Percentiles rank a stretch among this genome's conserved stretches.
These are phyloP conservation scores for Ettlia oleoabundans DNA, from an alignment of 139 green algal genomes.

Conservation along the genomic window DNA sequence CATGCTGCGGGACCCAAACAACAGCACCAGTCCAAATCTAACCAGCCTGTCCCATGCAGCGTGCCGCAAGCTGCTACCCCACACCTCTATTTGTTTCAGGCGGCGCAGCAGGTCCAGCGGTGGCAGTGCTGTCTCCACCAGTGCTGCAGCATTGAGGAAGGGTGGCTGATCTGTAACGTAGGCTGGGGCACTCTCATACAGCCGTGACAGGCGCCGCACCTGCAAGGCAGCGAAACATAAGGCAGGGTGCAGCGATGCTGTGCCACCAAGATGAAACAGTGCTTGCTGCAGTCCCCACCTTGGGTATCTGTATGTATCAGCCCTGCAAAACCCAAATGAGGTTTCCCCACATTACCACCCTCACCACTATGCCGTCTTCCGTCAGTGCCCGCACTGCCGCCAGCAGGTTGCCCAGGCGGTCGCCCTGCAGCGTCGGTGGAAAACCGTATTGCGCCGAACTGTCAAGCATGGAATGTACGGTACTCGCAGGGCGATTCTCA, in stretches of 20 bases:
- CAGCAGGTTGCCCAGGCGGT: slow-evolving; percentile 43
- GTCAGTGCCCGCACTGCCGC: slow-evolving; percentile 20
- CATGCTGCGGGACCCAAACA: no score
- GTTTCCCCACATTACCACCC: no score
- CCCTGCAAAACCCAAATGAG: no score
- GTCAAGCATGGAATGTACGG: no score
- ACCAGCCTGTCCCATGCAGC: no score
- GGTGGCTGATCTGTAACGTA: slow-evolving; percentile 86
- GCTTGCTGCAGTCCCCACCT: no score
- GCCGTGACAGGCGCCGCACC: slow-evolving; percentile 67
- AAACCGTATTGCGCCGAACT: no score
- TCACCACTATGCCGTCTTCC: not conserved
- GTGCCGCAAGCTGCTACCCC: not conserved
- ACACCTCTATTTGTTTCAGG: slow-evolving; percentile 82
- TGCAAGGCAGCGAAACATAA: slow-evolving; percentile 27
- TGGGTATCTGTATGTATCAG: no score
- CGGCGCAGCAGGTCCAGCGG: slow-evolving; percentile 67
- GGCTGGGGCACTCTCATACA: slow-evolving; percentile 88
- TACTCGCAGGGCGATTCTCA: no score
- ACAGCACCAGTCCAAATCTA: no score
- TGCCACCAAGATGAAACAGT: no score
- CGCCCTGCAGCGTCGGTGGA: slow-evolving; percentile 15
- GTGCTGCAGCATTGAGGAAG: slow-evolving; percentile 90
- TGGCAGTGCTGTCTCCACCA: slow-evolving; percentile 64
- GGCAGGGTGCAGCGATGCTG: not conserved